Conservation (phyloP, 225 moss, liverwort and hornwort genomes). For the Physcomitrellopsis africana region DNA sequence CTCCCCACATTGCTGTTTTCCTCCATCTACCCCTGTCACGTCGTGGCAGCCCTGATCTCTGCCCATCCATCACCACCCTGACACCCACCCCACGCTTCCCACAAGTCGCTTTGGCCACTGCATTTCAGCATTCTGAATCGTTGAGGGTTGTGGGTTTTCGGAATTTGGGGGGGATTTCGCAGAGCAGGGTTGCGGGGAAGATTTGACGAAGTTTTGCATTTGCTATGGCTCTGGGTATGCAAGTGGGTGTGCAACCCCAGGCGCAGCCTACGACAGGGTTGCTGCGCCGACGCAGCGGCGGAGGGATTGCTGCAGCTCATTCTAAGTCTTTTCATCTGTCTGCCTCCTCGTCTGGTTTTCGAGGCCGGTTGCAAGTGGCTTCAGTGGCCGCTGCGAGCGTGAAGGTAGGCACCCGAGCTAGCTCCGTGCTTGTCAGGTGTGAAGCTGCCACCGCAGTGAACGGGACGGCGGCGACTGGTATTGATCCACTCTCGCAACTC, state of each 20-base stretch:
- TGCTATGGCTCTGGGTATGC: constrained; percentile 46
- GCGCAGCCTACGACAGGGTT: constrained; percentile 1
- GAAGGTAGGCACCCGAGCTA: not conserved
- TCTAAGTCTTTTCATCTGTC: constrained; percentile 14
- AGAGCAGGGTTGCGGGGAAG: not conserved
- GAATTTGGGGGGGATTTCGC: not conserved
- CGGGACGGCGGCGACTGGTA: constrained; percentile 40
- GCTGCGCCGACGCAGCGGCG: not conserved
- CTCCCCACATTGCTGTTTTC: no score
- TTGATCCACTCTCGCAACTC: not conserved
- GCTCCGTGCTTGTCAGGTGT: constrained; percentile 38
- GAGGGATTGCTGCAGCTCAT: not conserved
- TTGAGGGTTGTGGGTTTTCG: not conserved
- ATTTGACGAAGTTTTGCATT: constrained; percentile 17
- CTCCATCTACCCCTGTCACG: no score
- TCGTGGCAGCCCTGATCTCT: no score
- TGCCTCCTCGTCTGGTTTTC: constrained; percentile 36
- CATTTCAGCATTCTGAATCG: not conserved
- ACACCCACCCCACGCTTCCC: no score
- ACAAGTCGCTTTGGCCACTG: not conserved
- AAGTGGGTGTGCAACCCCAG: constrained; percentile 31
- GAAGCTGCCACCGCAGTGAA: constrained; percentile 35
- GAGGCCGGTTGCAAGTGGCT: constrained; percentile 29
- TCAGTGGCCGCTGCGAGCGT: not conserved
- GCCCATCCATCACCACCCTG: no score